These are phyloP conservation scores for Blastobotrys buckinghamii DNA, from an alignment of 1,139 yeast genomes.

Conservation along the genomic window DNA sequence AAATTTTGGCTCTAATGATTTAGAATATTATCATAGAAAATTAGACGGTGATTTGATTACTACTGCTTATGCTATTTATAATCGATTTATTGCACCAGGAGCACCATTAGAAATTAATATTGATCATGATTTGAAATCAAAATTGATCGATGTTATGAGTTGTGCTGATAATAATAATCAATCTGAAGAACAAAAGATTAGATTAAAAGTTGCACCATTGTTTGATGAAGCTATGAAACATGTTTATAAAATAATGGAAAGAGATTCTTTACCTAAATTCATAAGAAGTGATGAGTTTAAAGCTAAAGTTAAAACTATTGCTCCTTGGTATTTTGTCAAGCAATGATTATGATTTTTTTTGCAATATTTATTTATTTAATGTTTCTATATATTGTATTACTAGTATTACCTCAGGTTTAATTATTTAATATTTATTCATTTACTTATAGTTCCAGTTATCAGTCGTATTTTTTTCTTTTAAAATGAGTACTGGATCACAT, in stretches of 20 bases:
- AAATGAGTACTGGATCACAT: too few species aligned
- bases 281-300: constrained; percentile 37
- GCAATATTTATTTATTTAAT: background rate
- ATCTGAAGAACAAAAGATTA: constrained; percentile 27
- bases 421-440: too few species aligned
- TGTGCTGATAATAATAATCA: constrained; percentile 1
- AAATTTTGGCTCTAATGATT: constrained; percentile 32
- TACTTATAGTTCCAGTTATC: too few species aligned
- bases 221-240: constrained; percentile 18
- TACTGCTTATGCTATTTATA: constrained; percentile 58
- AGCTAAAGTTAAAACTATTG: constrained; percentile 1
- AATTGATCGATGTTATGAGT: constrained; percentile 35
- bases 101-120: constrained; percentile 72
- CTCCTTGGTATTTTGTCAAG: constrained; percentile 7
- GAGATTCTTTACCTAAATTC: constrained; percentile 71
- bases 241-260: constrained; percentile 58
- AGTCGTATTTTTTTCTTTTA: too few species aligned
- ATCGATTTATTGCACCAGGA: constrained; percentile 60
- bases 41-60: constrained; percentile 22
- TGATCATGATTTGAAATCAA: constrained; percentile 49
- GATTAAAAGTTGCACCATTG: constrained; percentile 37
- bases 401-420: too few species aligned
- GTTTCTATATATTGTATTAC: too few species aligned
- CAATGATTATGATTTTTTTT: background rate
- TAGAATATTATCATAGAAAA: constrained; percentile 26